Percentiles rank a stretch among this genome's conserved stretches.
Evolutionary conservation across 2,329 filamentous ascomycete species (phyloP).

Genomic region (Scedosporium apiospermum): DNA sequence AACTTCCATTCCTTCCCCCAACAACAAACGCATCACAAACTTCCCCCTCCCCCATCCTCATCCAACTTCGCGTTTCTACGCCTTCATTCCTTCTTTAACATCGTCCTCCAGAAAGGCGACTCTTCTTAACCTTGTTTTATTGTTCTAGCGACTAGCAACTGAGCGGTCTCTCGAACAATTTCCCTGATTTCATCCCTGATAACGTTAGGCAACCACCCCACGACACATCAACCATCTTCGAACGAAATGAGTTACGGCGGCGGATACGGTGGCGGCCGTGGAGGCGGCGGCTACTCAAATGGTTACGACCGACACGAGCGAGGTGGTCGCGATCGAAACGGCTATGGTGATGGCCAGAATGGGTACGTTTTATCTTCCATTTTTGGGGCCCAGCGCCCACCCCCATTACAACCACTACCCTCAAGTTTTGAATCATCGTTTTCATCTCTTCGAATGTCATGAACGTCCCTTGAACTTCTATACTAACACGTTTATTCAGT

Average conservation of each 20-base stretch:
- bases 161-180: conserved; percentile 1
- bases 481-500: neutral
- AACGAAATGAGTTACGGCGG: conserved; percentile 15
- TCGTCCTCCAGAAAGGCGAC: neutral
- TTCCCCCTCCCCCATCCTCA: neutral
- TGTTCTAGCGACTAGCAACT: conserved; percentile 2
- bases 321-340: conserved; percentile 34
- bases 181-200: neutral
- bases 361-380: conserved; percentile 20
- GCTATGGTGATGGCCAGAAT: conserved; percentile 32
- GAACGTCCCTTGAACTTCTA: neutral
- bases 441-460: too few species aligned
- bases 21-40: neutral
- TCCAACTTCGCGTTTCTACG: neutral
- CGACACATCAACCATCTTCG: neutral
- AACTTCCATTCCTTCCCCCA: neutral
- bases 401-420: neutral
- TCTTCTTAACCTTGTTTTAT: conserved; percentile 1
- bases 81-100: neutral
- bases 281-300: conserved; percentile 19
- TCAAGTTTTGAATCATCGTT: too few species aligned
- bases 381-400: neutral
- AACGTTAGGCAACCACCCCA: neutral
- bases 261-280: conserved; percentile 18
- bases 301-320: conserved; percentile 28